Percentiles rank a stretch among this genome's conserved stretches.
phyloP scores from a whole-genome alignment of 108 stramenopile species.

The Skeletonema costatum region DNA sequence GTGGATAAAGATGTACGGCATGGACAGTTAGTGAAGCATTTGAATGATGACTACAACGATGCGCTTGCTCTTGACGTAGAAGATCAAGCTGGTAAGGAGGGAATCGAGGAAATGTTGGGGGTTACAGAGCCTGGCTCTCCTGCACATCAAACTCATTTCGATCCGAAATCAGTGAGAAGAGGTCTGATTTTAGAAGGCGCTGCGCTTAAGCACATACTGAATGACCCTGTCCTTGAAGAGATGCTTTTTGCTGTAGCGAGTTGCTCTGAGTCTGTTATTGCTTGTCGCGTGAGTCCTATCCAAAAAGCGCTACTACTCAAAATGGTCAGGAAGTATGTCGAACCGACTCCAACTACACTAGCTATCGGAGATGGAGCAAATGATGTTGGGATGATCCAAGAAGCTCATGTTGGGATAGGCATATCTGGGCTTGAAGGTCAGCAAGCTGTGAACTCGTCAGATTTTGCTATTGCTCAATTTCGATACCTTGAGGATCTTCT shows the following conservation, averaged over 20 bases:
- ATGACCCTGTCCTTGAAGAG: constrained; percentile 75
- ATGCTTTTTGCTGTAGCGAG: constrained; percentile 86
- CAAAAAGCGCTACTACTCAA: constrained; percentile 93
- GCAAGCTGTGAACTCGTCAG: constrained; percentile 96
- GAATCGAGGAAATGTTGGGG: constrained; percentile 23
- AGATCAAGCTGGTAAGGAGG: constrained; percentile 27
- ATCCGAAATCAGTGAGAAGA: constrained; percentile 33
- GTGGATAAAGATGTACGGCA: constrained; percentile 80
- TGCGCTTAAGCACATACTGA: constrained; percentile 81
- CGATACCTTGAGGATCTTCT: constrained; percentile 87
- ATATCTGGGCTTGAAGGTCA: constrained; percentile 96
- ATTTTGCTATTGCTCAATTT: constrained; percentile 95
- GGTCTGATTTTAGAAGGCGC: constrained; percentile 94
- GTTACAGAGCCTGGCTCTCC: too few relatives aligned
- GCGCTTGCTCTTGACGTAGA: constrained; percentile 35
- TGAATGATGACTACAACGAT: constrained; percentile 59
- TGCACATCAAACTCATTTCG: constrained; percentile 9
- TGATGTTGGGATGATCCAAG: constrained; percentile 98
- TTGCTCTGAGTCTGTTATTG: constrained; percentile 90
- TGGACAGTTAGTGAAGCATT: constrained; percentile 73
- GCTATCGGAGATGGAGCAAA: constrained; percentile 99
- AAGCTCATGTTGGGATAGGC: constrained; percentile 94
- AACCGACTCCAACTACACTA: constrained; percentile 91
- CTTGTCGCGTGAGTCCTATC: constrained; percentile 93
- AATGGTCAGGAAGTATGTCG: constrained; percentile 82